These are phyloP conservation scores for Hypoxylon subgilvum DNA, from an alignment of 495 filamentous ascomycete genomes.

Conservation along the genomic window DNA sequence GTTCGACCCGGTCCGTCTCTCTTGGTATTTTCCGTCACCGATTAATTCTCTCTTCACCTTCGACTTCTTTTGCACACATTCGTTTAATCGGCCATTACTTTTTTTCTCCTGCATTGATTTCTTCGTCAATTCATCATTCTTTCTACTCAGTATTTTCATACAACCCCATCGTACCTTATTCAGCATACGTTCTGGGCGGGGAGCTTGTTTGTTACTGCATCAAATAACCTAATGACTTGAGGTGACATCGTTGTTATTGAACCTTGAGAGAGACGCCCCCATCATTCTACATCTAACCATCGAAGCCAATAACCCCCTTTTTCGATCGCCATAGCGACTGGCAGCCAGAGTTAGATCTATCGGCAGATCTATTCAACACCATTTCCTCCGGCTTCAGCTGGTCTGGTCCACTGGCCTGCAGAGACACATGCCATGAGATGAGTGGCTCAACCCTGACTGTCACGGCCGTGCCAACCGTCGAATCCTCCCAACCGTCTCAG, in stretches of 20 bases:
- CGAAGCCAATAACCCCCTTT: conserved; percentile 12
- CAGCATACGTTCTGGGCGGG: conserved; percentile 11
- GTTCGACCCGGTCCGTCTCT: conserved; percentile 21
- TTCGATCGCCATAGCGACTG: conserved; percentile 27
- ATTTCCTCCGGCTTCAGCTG: conserved; percentile 27
- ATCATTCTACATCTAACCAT: neutral
- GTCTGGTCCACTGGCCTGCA: conserved; percentile 33
- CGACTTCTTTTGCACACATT: conserved; percentile 21
- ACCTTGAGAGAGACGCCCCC: conserved; percentile 23
- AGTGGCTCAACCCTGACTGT: conserved; percentile 49
- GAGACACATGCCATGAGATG: conserved; percentile 54
- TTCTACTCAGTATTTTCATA: conserved; percentile 8
- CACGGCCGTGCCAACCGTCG: conserved; percentile 48
- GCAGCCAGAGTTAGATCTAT: conserved; percentile 31
- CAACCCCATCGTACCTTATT: neutral
- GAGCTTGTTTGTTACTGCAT: conserved; percentile 14
- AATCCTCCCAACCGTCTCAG: conserved; percentile 45
- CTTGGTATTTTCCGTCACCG: conserved; percentile 1
- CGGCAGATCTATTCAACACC: conserved; percentile 24
- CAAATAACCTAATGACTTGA: conserved; percentile 32
- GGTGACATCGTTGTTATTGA: conserved; percentile 37
- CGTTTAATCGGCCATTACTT: conserved; percentile 22
- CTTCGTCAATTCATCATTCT: too few relatives aligned
- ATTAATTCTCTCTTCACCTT: conserved; percentile 1
- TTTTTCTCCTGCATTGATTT: conserved; percentile 1